Conservation (phyloP, 2,329 filamentous ascomycete genomes). For the Microdochium trichocladiopsis region DNA sequence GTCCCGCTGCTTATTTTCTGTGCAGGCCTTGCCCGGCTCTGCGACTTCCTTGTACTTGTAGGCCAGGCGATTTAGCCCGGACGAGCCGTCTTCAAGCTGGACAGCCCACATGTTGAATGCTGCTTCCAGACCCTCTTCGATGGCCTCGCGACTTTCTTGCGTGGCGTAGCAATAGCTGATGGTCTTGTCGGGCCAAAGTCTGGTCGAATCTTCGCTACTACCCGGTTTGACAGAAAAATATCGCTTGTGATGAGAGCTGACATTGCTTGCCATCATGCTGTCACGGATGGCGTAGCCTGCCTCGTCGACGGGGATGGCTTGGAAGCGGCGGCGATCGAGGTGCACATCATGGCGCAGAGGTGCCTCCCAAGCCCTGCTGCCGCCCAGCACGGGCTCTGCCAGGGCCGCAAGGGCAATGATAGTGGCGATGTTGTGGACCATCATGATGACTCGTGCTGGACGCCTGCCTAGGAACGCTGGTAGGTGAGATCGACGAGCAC, state of each 20-base stretch:
- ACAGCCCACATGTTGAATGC: slow-evolving; percentile 2
- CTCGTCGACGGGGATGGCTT: background rate
- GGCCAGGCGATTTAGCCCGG: slow-evolving; percentile 2
- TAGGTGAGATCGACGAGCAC: background rate
- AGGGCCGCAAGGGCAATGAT: background rate
- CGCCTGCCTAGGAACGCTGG: background rate
- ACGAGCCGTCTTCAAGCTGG: no score
- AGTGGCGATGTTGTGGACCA: background rate
- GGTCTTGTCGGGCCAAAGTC: slow-evolving; percentile 9
- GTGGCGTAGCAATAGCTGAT: slow-evolving; percentile 10
- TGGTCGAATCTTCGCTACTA: background rate
- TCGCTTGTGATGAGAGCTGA: background rate
- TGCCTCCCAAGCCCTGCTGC: slow-evolving; percentile 4
- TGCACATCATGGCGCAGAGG: background rate
- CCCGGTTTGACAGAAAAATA: background rate
- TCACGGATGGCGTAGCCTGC: background rate
- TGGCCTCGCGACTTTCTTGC: slow-evolving; percentile 1
- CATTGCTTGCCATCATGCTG: background rate
- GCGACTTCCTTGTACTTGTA: slow-evolving; percentile 7
- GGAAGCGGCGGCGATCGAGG: background rate
- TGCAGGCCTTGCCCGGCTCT: slow-evolving; percentile 1
- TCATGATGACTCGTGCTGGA: background rate
- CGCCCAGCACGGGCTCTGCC: slow-evolving; percentile 1
- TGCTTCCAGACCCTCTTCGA: slow-evolving; percentile 1
- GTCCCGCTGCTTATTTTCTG: slow-evolving; percentile 3